A percentile compares a stretch with the other conserved stretches of the same genome.
phyloP scores from a whole-genome alignment of 306 rosid species.

The Rubus parviflorus region DNA sequence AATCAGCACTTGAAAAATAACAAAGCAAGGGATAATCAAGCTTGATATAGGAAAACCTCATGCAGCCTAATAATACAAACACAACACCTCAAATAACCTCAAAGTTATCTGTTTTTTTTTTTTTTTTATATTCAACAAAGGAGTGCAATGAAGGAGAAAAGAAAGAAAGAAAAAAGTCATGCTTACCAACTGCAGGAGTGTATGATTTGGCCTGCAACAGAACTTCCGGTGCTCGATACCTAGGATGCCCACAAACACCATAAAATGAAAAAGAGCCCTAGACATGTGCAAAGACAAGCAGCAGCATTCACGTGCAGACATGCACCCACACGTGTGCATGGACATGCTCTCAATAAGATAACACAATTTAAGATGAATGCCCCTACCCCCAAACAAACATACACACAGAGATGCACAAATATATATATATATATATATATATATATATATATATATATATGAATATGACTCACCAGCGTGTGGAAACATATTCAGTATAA shows the following conservation, averaged over 20 bases:
- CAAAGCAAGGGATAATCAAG: conserved; percentile 20
- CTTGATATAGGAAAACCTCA: not conserved
- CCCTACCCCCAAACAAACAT: conserved; percentile 36
- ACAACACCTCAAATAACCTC: not conserved
- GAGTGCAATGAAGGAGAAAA: conserved; percentile 15
- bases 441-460: conserved; percentile 12
- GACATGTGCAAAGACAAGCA: not conserved
- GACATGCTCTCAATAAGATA: conserved; percentile 8
- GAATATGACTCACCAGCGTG: conserved; percentile 76
- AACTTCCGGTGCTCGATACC: conserved; percentile 96
- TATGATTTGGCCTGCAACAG: conserved; percentile 66
- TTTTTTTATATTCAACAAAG: not conserved
- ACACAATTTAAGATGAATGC: conserved; percentile 19
- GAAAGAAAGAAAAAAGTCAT: not conserved
- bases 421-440: not conserved
- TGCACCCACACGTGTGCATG: conserved; percentile 6
- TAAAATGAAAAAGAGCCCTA: conserved; percentile 4
- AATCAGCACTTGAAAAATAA: conserved; percentile 36
- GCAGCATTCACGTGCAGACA: not conserved
- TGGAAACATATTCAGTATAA: conserved; percentile 90
- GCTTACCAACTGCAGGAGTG: conserved; percentile 85
- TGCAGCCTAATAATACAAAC: conserved; percentile 14
- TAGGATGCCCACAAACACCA: conserved; percentile 27
- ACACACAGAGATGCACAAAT: not conserved
- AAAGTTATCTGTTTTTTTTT: not conserved